Conservation (phyloP, 2,329 filamentous ascomycete genomes). For the Gliomastix tumulicola region DNA sequence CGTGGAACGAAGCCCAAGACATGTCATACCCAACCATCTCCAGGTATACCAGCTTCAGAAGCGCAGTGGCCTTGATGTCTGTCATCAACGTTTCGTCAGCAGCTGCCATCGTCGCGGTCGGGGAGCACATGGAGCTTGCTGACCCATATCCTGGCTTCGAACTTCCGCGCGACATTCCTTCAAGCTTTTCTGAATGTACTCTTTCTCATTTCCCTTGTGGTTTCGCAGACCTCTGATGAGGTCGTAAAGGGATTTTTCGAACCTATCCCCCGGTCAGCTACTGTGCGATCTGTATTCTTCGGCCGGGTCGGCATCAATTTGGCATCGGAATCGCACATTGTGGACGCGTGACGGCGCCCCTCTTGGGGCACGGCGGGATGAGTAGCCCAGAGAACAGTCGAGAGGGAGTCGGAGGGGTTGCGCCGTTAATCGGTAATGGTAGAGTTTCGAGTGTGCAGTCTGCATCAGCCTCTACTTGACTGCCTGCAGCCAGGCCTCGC, state of each 20-base stretch:
- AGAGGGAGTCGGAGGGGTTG: too few species aligned
- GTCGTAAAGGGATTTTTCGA: constrained; percentile 98
- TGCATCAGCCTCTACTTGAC: too few species aligned
- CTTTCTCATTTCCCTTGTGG: constrained; percentile 90
- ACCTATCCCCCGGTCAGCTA: constrained; percentile 52
- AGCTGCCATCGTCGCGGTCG: background rate
- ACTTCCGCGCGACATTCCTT: constrained; percentile 96
- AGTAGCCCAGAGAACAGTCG: too few species aligned
- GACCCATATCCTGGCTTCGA: constrained; percentile 82
- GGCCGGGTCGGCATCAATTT: background rate
- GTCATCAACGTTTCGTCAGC: background rate
- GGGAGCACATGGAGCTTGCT: background rate
- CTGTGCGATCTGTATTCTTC: too few species aligned
- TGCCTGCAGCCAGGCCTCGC: too few species aligned
- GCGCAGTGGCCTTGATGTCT: constrained; percentile 93
- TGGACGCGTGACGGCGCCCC: constrained; percentile 3
- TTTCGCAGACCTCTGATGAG: constrained; percentile 93
- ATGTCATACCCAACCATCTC: constrained; percentile 99
- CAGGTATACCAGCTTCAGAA: constrained; percentile 93
- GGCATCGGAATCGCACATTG: constrained; percentile 5
- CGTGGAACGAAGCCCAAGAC: constrained; percentile 98
- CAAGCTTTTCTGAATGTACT: constrained; percentile 88
- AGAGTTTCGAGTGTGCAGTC: too few species aligned
- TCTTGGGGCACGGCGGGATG: constrained; percentile 4
- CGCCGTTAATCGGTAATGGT: too few species aligned